Evolutionary conservation across 129 eudicot genomes (phyloP).

Genomic region (Tagetes patula): DNA sequence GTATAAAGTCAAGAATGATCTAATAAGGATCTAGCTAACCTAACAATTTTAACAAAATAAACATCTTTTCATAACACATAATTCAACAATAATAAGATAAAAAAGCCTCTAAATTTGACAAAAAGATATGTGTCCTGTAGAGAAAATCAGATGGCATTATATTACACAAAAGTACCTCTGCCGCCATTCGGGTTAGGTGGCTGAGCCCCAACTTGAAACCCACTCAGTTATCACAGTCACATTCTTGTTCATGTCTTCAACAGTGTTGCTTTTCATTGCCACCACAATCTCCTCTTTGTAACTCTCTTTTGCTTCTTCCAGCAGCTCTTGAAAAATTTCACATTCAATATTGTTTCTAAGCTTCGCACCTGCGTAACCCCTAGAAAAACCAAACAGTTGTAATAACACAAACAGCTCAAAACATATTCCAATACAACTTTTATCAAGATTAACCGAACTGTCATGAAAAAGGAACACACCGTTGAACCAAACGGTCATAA

Average conservation of each 20-base stretch:
- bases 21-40: not conserved
- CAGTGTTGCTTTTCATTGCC: slow-evolving; percentile 63
- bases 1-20: not conserved
- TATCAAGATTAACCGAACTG: not conserved
- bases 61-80: not conserved
- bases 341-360: slow-evolving; percentile 87
- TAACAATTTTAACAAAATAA: not conserved
- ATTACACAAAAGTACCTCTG: slow-evolving; percentile 2
- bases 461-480: slow-evolving; percentile 38
- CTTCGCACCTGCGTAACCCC: slow-evolving; percentile 84
- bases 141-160: not conserved
- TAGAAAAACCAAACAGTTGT: slow-evolving; percentile 23
- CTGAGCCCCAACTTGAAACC: slow-evolving; percentile 62
- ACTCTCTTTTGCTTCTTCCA: slow-evolving; percentile 91
- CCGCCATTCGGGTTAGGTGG: slow-evolving; percentile 11
- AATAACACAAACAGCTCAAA: not conserved
- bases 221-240: slow-evolving; percentile 58
- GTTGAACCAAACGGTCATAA: slow-evolving; percentile 74
- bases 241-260: slow-evolving; percentile 83
- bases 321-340: slow-evolving; percentile 81
- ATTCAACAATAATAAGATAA: not conserved
- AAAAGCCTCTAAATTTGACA: not conserved
- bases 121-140: not conserved
- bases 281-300: slow-evolving; percentile 68
- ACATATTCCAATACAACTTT: not conserved